phyloP scores from a whole-genome alignment of 805 yeast genomes.

The Yamadazyma scolyti region DNA sequence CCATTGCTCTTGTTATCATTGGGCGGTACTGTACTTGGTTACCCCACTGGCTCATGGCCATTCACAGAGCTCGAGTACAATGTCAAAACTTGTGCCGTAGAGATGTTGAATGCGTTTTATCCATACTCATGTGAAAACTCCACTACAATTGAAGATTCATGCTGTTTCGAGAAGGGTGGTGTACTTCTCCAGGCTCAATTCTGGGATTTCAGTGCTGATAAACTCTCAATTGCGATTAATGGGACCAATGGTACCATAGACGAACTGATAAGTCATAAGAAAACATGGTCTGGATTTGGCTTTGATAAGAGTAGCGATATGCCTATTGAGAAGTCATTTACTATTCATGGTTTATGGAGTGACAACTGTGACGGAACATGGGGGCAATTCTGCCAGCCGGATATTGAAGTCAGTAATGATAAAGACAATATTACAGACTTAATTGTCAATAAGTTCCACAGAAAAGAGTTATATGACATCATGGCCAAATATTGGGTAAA shows the following conservation, averaged over 20 bases:
- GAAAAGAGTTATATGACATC: conserved; percentile 49
- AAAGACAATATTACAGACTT: conserved; percentile 35
- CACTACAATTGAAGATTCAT: conserved; percentile 43
- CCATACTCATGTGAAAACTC: conserved; percentile 16
- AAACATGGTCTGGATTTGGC: conserved; percentile 5
- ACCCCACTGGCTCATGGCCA: neutral
- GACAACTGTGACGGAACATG: conserved; percentile 72
- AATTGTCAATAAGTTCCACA: conserved; percentile 34
- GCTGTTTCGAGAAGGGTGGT: conserved; percentile 89
- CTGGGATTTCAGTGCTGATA: conserved; percentile 75
- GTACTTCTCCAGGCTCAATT: conserved; percentile 81
- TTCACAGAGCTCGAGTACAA: neutral
- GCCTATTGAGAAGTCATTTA: conserved; percentile 32
- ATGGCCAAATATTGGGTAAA: conserved; percentile 60
- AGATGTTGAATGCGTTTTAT: neutral
- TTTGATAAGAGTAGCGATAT: conserved; percentile 11
- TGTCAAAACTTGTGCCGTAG: neutral
- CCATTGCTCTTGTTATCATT: neutral
- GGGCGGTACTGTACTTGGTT: neutral
- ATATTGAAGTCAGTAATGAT: conserved; percentile 43
- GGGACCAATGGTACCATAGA: conserved; percentile 1
- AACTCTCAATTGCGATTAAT: conserved; percentile 3
- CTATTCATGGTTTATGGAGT: conserved; percentile 45
- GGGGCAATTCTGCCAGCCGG: conserved; percentile 71
- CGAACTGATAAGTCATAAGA: neutral